Percentiles rank a stretch among this genome's conserved stretches.
These are phyloP conservation scores for Catunica adiposa DNA, from an alignment of 2,329 filamentous ascomycete species.

Conservation along the genomic window DNA sequence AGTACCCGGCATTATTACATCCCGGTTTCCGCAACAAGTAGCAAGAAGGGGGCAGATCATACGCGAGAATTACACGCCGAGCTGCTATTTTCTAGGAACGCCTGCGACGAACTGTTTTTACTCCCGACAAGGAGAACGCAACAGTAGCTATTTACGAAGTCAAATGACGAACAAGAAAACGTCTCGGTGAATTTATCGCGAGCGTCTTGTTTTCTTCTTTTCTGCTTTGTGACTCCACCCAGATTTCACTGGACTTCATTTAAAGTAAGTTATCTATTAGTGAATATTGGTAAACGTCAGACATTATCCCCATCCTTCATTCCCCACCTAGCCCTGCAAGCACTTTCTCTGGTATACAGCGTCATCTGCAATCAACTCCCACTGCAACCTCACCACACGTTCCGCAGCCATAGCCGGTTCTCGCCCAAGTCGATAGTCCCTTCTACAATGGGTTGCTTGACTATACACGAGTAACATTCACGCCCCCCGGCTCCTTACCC, in stretches of 20 bases:
- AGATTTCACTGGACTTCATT: no score
- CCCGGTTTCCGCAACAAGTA: not conserved
- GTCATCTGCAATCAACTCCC: not conserved
- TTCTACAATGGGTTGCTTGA: no score
- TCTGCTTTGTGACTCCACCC: not conserved
- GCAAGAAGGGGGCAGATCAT: not conserved
- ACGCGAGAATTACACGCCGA: not conserved
- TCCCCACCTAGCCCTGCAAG: not conserved
- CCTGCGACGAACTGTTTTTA: not conserved
- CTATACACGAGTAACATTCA: not conserved
- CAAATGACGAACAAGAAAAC: not conserved
- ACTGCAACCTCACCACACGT: not conserved
- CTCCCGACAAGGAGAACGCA: not conserved
- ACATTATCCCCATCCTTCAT: not conserved
- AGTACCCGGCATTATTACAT: not conserved
- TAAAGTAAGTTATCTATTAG: not conserved
- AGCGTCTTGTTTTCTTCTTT: not conserved
- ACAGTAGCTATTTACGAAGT: not conserved
- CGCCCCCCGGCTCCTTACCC: not conserved
- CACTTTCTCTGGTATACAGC: not conserved
- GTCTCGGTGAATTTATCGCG: not conserved
- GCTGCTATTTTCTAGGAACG: not conserved
- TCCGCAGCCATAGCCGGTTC: not conserved
- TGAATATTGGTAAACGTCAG: not conserved
- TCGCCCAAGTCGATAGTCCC: no score